Base-by-base conservation (phyloP, 2,329 filamentous ascomycete genomes). In the Verruconis gallopava region DNA sequence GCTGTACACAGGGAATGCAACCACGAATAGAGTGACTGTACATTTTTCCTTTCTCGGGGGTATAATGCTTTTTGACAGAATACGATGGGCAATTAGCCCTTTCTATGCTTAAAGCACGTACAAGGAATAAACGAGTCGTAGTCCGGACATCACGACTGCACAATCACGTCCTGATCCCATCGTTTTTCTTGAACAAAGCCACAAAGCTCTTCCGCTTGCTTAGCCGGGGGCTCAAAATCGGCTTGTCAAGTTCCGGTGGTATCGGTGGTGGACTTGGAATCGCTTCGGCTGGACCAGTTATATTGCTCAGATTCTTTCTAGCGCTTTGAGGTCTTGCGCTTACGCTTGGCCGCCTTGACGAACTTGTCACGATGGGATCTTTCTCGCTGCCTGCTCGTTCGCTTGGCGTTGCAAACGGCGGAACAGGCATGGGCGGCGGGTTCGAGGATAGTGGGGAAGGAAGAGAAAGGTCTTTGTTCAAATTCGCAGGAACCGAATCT, bases 161-260 rank as follows among this genome's bases (percentile, higher is more conserved):
- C 17, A 9, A 36, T 17, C 9, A 36, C 13, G 13, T 36, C 33
- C 18, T 36, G 9, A 19, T 17, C 9, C 33, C 18, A n/a, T 36
- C 33, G 12, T 17, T 19, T 33, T 56, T 53, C 41, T 58, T 59
- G 49, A 68, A 68, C 21, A 66, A 62, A 17, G 56, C 54, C 43
- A 66, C 49, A 44, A 69, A 61, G 46, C 64, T 68, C 54, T 68
- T 68, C 44, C 65, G 56, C 54, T 67, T 68, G 40, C 58, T 56
- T 35, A 66, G 53, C 44, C 55, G 60, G n/a, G 57, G 51, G 18
- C 15, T 21, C 30, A 12, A 6, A n/a, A 15, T 14, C 22, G 21
- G 15, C n/a, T 50, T 50, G 11, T 51, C 44, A 18, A 47, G 47
- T 45, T 59, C 51, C 44, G 55, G 46, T 28, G 57, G 56, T 21